A percentile compares a stretch with the other conserved stretches of the same genome.
Conservation (phyloP, 2,329 filamentous ascomycete genomes). For the Stagonosporopsis chrysanthemi region DNA sequence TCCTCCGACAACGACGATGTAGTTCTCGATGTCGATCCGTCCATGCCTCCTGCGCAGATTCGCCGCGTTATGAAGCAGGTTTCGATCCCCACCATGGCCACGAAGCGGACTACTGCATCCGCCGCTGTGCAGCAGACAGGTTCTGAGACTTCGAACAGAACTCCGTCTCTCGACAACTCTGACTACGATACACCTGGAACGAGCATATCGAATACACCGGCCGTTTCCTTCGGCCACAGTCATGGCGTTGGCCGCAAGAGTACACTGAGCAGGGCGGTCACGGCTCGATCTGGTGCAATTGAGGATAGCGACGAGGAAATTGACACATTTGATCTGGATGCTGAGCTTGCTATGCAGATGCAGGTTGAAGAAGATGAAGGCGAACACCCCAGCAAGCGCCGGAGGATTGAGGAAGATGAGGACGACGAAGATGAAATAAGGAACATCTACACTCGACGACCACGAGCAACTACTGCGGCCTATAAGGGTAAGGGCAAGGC, state of each 20-base stretch:
- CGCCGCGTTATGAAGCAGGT: slow-evolving; percentile 46
- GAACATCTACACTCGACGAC: not conserved
- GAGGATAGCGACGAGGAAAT: slow-evolving; percentile 41
- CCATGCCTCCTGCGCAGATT: slow-evolving; percentile 11
- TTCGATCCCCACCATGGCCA: slow-evolving; percentile 36
- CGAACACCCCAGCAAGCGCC: slow-evolving; percentile 48
- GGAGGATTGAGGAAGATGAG: slow-evolving; percentile 30
- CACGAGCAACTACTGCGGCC: slow-evolving; percentile 8
- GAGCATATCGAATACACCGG: slow-evolving; percentile 64
- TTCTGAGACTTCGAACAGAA: slow-evolving; percentile 38
- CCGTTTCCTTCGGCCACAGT: slow-evolving; percentile 45
- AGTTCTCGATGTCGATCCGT: slow-evolving; percentile 18
- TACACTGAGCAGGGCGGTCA: slow-evolving; percentile 27
- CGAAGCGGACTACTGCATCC: slow-evolving; percentile 9
- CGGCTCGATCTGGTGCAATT: slow-evolving; percentile 29
- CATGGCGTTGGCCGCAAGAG: slow-evolving; percentile 37
- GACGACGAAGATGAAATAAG: slow-evolving; percentile 29
- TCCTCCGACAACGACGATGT: slow-evolving; percentile 43
- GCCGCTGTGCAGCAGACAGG: slow-evolving; percentile 23
- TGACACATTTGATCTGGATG: slow-evolving; percentile 54
- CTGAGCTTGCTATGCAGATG: slow-evolving; percentile 63
- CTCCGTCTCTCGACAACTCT: slow-evolving; percentile 49
- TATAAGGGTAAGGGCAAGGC: slow-evolving; percentile 39
- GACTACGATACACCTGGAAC: slow-evolving; percentile 70
- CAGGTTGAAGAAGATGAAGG: slow-evolving; percentile 64